phyloP scores from a whole-genome alignment of 1,139 yeast genomes.

The Trichomonascaceae sp. region DNA sequence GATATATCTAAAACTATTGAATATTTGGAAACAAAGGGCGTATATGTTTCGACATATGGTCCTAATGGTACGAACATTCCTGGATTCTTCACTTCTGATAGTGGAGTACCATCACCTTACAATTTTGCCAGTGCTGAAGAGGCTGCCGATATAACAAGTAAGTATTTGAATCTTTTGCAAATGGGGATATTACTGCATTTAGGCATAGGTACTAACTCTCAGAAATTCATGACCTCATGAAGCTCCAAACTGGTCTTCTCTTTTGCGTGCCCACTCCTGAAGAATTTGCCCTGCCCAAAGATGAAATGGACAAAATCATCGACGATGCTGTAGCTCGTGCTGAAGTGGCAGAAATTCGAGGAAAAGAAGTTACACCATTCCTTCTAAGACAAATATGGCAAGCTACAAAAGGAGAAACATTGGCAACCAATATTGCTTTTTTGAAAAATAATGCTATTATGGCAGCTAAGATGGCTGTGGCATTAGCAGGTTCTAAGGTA shows the following conservation, averaged over 20 bases:
- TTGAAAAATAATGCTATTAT: slow-evolving; percentile 69
- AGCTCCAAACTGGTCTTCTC: slow-evolving; percentile 59
- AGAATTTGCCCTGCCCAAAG: slow-evolving; percentile 52
- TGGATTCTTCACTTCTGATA: slow-evolving; percentile 74
- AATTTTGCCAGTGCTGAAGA: slow-evolving; percentile 45
- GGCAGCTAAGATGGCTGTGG: slow-evolving; percentile 62
- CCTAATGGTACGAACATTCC: slow-evolving; percentile 57
- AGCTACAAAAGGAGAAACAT: slow-evolving; percentile 63
- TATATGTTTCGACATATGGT: slow-evolving; percentile 45
- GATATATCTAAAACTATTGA: slow-evolving; percentile 81
- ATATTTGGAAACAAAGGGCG: slow-evolving; percentile 83
- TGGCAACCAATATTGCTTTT: slow-evolving; percentile 64
- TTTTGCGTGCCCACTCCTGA: slow-evolving; percentile 81
- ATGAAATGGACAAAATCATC: slow-evolving; percentile 50
- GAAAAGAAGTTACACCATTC: slow-evolving; percentile 78
- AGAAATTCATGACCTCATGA: slow-evolving; percentile 38
- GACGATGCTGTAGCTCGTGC: slow-evolving; percentile 57
- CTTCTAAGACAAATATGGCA: slow-evolving; percentile 58
- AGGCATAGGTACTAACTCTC: slow-evolving; percentile 9
- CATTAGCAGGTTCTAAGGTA: slow-evolving; percentile 40
- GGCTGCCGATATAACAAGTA: slow-evolving; percentile 58
- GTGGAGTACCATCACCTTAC: slow-evolving; percentile 69
- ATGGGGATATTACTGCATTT: background rate
- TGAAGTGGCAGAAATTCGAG: slow-evolving; percentile 45
- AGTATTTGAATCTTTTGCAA: slow-evolving; percentile 18